Evolutionary conservation across 495 filamentous ascomycete genomes (phyloP), one percentile per base, ranked within the genome.

Genomic region (Penicillium steckii): DNA sequence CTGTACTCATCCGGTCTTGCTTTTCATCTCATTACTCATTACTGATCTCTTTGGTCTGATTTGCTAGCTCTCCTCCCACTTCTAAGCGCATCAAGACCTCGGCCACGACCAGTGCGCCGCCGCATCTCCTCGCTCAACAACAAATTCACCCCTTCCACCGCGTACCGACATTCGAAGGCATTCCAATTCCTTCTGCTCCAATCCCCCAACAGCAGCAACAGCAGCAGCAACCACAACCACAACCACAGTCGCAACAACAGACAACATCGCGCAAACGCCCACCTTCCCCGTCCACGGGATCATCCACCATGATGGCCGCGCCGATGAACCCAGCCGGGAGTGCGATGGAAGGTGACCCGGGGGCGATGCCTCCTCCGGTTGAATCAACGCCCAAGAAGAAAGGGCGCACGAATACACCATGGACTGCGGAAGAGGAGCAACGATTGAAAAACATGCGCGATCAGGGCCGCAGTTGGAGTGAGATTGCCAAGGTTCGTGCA

Each of bases 351-450:
- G 66, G 62, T 19, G 70, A 72, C 50, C 57, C 63, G 29, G 66
- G 56, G 21, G 52, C 66, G n/a, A 52, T 56, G 15, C 53, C 55
- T 19, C 55, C 68, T 21, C 42, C 71, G 10, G 54, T 72, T 18
- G 68, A 76, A 50, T 69, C 77, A 8, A 81, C 86, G 2, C 85
- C 87, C 0, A 82, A 83, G 42, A 97, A 96, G 76, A 95, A 95
- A 76, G 91, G 90, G 57, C 76, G 94, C 53, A 97, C 94, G 13
- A 98, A 98, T 64, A 98, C 94, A 5, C 94, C 94, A 8, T 98
- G 94, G 94, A 96, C 91, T 0, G 89, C 94, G 3, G 87, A 86
- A 23, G 94, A 98, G 69, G 94, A 98, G 72, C 88, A 92, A 68
- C 74, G 90, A 44, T 71, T 98, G 60, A 97, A 97, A 80, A 79